These are phyloP conservation scores for Neospermospora avenae DNA, from an alignment of 2,329 filamentous ascomycete genomes.

Conservation along the genomic window DNA sequence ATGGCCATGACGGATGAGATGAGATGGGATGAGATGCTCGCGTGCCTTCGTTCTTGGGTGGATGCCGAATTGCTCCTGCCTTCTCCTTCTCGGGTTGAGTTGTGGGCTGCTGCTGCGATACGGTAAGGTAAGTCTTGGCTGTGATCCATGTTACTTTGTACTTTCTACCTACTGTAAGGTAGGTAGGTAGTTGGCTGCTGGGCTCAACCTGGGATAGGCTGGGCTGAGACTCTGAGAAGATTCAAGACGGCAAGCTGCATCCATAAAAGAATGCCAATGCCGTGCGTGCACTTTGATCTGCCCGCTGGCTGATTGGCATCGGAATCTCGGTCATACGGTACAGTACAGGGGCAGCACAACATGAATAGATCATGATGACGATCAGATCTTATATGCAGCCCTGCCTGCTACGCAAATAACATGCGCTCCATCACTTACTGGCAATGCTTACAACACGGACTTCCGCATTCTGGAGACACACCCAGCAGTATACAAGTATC, in stretches of 20 bases:
- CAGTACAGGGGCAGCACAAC: no score
- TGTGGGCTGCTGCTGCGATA: neutral
- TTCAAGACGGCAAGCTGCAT: constrained; percentile 5
- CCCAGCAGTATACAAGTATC: neutral
- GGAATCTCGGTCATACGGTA: no score
- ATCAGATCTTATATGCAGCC: neutral
- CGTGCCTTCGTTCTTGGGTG: neutral
- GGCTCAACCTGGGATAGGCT: neutral
- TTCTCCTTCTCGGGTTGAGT: neutral
- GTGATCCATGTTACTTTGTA: neutral
- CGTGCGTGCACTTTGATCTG: neutral
- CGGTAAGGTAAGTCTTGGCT: neutral
- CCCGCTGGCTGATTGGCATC: neutral
- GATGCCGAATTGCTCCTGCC: neutral
- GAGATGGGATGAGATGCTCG: neutral
- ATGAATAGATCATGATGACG: neutral
- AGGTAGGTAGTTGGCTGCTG: neutral
- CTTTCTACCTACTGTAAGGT: no score
- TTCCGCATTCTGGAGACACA: neutral
- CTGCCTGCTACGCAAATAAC: neutral
- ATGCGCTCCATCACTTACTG: neutral
- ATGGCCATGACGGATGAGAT: neutral
- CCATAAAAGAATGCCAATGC: no score
- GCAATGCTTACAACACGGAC: neutral
- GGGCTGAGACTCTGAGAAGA: neutral